These are phyloP conservation scores for Claviceps pusilla DNA, from an alignment of 2,329 filamentous ascomycete genomes.

Conservation along the genomic window DNA sequence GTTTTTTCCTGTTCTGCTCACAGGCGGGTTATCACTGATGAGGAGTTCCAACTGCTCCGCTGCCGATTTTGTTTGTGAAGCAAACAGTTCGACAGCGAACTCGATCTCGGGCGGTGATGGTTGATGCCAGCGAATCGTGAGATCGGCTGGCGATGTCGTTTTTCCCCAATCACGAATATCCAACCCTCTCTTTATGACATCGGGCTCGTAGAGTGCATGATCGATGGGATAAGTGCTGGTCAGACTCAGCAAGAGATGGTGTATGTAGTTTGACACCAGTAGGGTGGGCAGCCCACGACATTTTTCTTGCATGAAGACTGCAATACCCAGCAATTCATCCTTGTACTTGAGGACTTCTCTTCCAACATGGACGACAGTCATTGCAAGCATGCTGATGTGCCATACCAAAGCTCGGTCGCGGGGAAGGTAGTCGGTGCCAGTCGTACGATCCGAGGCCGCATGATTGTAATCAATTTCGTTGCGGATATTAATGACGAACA, in stretches of 20 bases:
- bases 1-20: slow-evolving; percentile 85
- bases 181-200: slow-evolving; percentile 54
- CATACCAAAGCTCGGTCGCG: slow-evolving; percentile 86
- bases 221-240: slow-evolving; percentile 91
- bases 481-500: slow-evolving; percentile 79
- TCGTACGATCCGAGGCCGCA: slow-evolving; percentile 85
- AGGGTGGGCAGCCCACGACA: slow-evolving; percentile 89
- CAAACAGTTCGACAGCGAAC: slow-evolving; percentile 81
- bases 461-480: slow-evolving; percentile 96
- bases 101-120: slow-evolving; percentile 65
- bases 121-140: slow-evolving; percentile 85
- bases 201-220: slow-evolving; percentile 73
- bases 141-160: slow-evolving; percentile 53
- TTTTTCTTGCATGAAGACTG: slow-evolving; percentile 89
- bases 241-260: slow-evolving; percentile 85
- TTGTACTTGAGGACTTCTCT: slow-evolving; percentile 79
- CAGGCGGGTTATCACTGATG: slow-evolving; percentile 65
- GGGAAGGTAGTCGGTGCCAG: slow-evolving; percentile 82
- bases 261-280: slow-evolving; percentile 93
- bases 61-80: slow-evolving; percentile 65
- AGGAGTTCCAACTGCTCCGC: slow-evolving; percentile 60
- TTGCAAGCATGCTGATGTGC: slow-evolving; percentile 93
- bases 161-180: slow-evolving; percentile 74
- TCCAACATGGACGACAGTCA: slow-evolving; percentile 95
- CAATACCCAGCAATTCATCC: slow-evolving; percentile 77